Evolutionary conservation across 495 filamentous ascomycete species (phyloP).

Genomic region (Penicillium antarcticum): DNA sequence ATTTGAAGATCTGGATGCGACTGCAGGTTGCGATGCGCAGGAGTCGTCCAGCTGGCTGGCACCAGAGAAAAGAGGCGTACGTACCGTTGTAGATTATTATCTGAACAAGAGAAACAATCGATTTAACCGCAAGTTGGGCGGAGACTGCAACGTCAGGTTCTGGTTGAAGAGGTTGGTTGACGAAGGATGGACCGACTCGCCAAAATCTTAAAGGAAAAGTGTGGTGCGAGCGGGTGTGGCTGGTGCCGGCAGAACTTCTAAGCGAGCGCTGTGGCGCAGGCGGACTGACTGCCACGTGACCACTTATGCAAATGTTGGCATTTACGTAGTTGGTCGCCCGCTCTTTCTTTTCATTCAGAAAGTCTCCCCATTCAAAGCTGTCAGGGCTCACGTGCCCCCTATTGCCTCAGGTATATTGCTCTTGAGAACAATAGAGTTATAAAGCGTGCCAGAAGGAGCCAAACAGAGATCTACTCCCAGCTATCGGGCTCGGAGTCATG

Average conservation of each 20-base stretch:
- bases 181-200: slow-evolving; percentile 19
- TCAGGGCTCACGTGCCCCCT: not conserved
- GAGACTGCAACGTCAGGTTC: slow-evolving; percentile 86
- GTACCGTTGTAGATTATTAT: slow-evolving; percentile 25
- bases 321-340: no score
- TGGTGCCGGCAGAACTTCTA: slow-evolving; percentile 31
- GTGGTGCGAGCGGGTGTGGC: slow-evolving; percentile 41
- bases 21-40: not conserved
- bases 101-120: slow-evolving; percentile 89
- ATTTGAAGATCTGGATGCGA: slow-evolving; percentile 7
- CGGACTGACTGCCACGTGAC: slow-evolving; percentile 28
- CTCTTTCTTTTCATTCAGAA: not conserved
- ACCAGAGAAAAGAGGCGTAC: slow-evolving; percentile 7
- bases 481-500: slow-evolving; percentile 43
- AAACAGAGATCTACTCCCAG: slow-evolving; percentile 18
- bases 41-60: not conserved
- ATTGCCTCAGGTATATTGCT: not conserved
- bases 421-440: not conserved
- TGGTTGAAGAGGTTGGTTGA: slow-evolving; percentile 30
- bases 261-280: slow-evolving; percentile 37
- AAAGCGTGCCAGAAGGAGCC: not conserved
- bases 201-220: slow-evolving; percentile 41
- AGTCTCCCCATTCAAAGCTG: not conserved
- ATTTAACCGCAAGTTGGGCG: slow-evolving; percentile 85
- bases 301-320: not conserved